Conservation (phyloP, 768 basidiomycete genomes). For the Macrolepiota albuminosa region DNA sequence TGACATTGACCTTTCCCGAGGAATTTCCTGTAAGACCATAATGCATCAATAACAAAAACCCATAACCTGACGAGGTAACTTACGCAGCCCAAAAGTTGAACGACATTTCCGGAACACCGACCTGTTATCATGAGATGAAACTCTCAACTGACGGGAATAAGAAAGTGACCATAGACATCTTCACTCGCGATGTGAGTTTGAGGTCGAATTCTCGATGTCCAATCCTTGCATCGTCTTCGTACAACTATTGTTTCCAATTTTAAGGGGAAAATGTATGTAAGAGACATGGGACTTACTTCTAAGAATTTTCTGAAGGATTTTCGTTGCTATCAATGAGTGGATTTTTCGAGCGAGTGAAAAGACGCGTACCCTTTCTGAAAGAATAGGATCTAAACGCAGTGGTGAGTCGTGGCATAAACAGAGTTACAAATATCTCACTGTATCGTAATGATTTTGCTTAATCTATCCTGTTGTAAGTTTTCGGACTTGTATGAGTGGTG, state of each 20-base stretch:
- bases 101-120: slow-evolving; percentile 91
- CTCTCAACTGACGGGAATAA: background rate
- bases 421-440: slow-evolving; percentile 39
- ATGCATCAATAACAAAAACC: background rate
- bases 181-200: slow-evolving; percentile 87
- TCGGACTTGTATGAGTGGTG: background rate
- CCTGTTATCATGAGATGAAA: slow-evolving; percentile 35
- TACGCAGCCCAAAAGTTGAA: slow-evolving; percentile 93
- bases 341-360: background rate
- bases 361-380: slow-evolving; percentile 89
- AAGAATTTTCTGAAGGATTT: slow-evolving; percentile 62
- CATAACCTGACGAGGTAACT: slow-evolving; percentile 22
- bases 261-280: background rate
- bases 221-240: slow-evolving; percentile 91
- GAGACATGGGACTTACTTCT: slow-evolving; percentile 41
- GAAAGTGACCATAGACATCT: slow-evolving; percentile 91
- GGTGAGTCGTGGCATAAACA: slow-evolving; percentile 11
- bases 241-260: slow-evolving; percentile 44
- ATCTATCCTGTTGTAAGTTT: slow-evolving; percentile 44
- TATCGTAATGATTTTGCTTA: slow-evolving; percentile 97
- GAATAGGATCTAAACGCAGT: slow-evolving; percentile 66
- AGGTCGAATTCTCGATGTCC: slow-evolving; percentile 95
- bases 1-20: slow-evolving; percentile 59
- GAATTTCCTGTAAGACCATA: slow-evolving; percentile 55
- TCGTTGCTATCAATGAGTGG: background rate